phyloP scores from a whole-genome alignment of 1,139 yeast species.

The Pichia sp. region DNA sequence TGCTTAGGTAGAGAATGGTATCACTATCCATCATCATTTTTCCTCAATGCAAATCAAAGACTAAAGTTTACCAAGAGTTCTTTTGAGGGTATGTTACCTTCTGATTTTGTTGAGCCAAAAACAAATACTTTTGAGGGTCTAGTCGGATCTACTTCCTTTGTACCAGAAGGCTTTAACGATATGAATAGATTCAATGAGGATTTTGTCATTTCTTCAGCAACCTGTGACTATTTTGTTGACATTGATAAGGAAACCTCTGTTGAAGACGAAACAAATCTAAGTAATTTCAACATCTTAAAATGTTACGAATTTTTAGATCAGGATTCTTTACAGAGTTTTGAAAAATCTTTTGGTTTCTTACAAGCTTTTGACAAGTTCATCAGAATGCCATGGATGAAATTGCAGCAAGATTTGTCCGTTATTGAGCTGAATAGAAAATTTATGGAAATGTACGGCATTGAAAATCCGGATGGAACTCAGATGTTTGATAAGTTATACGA shows the following conservation, averaged over 20 bases:
- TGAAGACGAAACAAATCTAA: conserved; percentile 27
- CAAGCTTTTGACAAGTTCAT: conserved; percentile 6
- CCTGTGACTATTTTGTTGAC: conserved; percentile 58
- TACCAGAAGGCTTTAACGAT: conserved; percentile 68
- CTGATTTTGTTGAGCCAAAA: conserved; percentile 57
- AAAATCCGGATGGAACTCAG: conserved; percentile 10
- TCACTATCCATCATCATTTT: conserved; percentile 82
- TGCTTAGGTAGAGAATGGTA: conserved; percentile 96
- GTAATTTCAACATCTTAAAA: too few relatives aligned
- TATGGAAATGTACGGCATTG: conserved; percentile 15
- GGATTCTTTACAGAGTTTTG: conserved; percentile 20
- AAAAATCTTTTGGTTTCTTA: conserved; percentile 36
- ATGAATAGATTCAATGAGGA: conserved; percentile 49
- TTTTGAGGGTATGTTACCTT: conserved; percentile 83
- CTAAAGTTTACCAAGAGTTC: conserved; percentile 66
- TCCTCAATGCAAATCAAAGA: conserved; percentile 48
- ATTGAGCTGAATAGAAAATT: conserved; percentile 15
- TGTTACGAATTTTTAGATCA: conserved; percentile 22
- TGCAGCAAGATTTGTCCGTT: conserved; percentile 12
- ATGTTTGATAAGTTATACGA: conserved; percentile 11
- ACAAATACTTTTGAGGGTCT: conserved; percentile 15
- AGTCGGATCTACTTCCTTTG: conserved; percentile 29
- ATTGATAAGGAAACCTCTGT: conserved; percentile 31
- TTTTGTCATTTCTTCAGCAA: conserved; percentile 34
- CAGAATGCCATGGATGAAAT: conserved; percentile 10